phyloP scores from a whole-genome alignment of 345 rosid species.

The Lagerstroemia speciosa region DNA sequence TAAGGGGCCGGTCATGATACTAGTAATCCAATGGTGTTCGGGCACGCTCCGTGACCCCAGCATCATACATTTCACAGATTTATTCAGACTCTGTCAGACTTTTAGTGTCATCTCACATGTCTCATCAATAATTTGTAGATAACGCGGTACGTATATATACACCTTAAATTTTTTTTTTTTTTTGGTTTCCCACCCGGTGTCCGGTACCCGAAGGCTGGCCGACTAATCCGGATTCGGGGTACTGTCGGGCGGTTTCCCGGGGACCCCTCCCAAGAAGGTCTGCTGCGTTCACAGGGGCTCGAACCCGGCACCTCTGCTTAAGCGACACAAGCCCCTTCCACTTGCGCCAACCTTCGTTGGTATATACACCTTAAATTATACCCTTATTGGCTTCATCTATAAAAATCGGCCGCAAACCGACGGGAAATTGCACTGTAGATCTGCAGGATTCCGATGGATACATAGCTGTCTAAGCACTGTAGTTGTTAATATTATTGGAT shows the following conservation, averaged over 20 bases:
- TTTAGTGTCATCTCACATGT: not conserved
- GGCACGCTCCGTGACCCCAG: not conserved
- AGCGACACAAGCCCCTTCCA: too few species aligned
- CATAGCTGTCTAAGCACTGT: not conserved
- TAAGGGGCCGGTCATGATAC: too few species aligned
- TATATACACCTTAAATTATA: not conserved
- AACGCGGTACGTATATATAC: not conserved
- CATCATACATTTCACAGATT: not conserved
- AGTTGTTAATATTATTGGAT: not conserved
- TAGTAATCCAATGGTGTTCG: too few species aligned
- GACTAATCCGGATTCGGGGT: too few species aligned
- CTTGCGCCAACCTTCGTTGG: too few species aligned
- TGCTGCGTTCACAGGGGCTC: too few species aligned
- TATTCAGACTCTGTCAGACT: not conserved
- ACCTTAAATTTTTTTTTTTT: too few species aligned
- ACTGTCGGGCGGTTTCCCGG: too few species aligned
- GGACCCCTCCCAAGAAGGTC: too few species aligned
- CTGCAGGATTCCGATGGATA: not conserved
- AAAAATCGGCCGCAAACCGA: not conserved
- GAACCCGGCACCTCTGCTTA: too few species aligned
- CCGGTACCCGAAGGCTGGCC: too few species aligned
- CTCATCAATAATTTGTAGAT: not conserved
- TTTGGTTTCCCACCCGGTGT: too few species aligned
- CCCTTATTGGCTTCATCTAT: not conserved
- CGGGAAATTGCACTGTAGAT: not conserved